Base-by-base conservation (phyloP, 2,329 filamentous ascomycete genomes). In the Ascochyta pisi region DNA sequence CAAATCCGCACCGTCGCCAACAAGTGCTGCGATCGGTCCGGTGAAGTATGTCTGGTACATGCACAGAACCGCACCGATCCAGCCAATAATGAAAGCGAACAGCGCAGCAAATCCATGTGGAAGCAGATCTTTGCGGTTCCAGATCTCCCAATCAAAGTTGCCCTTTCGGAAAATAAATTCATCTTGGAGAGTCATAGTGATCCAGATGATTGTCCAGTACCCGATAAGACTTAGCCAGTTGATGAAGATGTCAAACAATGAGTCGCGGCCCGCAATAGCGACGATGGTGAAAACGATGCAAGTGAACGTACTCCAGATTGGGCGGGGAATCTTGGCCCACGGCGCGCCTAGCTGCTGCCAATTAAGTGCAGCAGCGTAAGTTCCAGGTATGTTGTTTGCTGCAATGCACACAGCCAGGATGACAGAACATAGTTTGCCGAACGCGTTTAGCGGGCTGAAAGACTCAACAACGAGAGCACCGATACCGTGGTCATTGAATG, bases 401-500 rank as follows among this genome's bases (percentile, higher is more conserved):
- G 89, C 81, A 66, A 88, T 88, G 47, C 84, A 86, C 8, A 90
- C 80, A 3, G 86, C 85, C 4, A 90, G 80, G 42, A 90, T 78
- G 44, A 89, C 81, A 39, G 89, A 75, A 71, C 89, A 91, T 79
- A 91, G 89, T 65, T 88, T 82, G 58, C 89, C 89, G 68, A 91
- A 91, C 29, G 78, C 79, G 39, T 87, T 86, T 0, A 89, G 78
- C 6, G 81, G 81, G 9, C 74, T 74, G 64, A 84, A 88, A 1
- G 81, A 84, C 58, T 83, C 83, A 0, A 87, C 84, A 2, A 89
- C 83, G 1, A 89, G 78, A 2, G 85, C 85, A 5, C 87, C 87
- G 16, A 64, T 55, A 41, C 84, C 81, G 4, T 84, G 85, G 23
- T 77, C 71, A 22, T 77, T 71, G 67, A 86, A 87, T 0, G 86